A percentile compares a stretch with the other conserved stretches of the same genome.
These are phyloP conservation scores for Alternaria sp. DNA, from an alignment of 2,329 filamentous ascomycete genomes.

Conservation along the genomic window DNA sequence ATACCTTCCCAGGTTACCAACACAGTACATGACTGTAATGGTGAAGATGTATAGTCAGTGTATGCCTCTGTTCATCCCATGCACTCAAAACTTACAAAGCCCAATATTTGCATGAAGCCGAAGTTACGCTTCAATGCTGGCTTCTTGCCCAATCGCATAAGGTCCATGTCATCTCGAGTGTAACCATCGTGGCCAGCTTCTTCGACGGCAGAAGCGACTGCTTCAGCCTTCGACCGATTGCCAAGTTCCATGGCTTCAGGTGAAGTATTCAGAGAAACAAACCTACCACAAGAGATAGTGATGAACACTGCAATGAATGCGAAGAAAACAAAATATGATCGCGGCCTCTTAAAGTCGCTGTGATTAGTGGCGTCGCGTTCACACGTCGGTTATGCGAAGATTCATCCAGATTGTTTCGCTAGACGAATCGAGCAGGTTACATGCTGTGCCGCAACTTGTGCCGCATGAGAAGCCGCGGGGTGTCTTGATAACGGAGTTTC, in stretches of 20 bases:
- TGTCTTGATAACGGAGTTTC: not conserved
- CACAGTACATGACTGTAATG: constrained; percentile 1
- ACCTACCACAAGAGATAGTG: not conserved
- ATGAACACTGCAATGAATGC: not conserved
- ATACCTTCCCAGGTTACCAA: constrained; percentile 17
- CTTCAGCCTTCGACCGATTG: not conserved
- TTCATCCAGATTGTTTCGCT: constrained; percentile 3
- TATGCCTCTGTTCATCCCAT: not conserved
- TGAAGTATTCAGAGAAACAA: not conserved
- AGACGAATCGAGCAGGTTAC: not conserved
- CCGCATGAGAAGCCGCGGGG: not conserved
- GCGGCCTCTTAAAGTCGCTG: not conserved
- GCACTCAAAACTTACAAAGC: not conserved
- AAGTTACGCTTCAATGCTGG: constrained; percentile 22
- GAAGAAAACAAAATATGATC: not conserved
- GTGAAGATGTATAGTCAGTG: constrained; percentile 4
- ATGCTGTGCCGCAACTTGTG: not conserved
- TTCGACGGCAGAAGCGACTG: not conserved
- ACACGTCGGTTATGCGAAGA: not conserved
- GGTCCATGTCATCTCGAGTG: constrained; percentile 7
- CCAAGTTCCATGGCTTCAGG: constrained; percentile 5
- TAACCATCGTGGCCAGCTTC: not conserved
- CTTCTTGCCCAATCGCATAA: constrained; percentile 17
- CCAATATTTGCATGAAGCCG: constrained; percentile 18
- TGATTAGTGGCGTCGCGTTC: not conserved